phyloP scores from a whole-genome alignment of 2,329 filamentous ascomycete genomes.

The Phialemonium atrogriseum region DNA sequence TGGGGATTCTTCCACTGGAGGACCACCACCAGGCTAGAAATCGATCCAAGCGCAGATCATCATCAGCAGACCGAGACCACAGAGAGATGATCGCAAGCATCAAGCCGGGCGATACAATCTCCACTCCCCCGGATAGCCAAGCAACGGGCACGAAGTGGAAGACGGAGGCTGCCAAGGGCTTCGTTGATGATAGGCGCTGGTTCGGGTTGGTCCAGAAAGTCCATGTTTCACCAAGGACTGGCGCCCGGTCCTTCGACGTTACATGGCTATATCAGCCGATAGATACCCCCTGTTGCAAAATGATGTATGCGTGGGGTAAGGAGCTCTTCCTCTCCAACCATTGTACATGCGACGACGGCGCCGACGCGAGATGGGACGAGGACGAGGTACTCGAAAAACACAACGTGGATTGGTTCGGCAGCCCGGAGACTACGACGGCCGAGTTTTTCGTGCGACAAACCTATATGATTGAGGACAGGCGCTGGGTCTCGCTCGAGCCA shows the following conservation, averaged over 20 bases:
- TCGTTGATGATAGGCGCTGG: conserved; percentile 47
- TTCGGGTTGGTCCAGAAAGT: conserved; percentile 61
- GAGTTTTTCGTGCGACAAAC: conserved; percentile 65
- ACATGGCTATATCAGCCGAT: conserved; percentile 66
- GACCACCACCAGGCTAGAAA: not conserved
- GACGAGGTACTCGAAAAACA: conserved; percentile 51
- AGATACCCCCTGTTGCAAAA: conserved; percentile 61
- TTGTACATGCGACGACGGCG: conserved; percentile 54
- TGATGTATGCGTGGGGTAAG: conserved; percentile 60
- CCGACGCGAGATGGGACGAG: conserved; percentile 33
- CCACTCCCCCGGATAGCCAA: conserved; percentile 32
- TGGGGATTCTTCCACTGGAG: too few relatives aligned
- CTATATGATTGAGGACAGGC: conserved; percentile 50
- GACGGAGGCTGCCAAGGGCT: conserved; percentile 32
- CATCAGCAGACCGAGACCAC: conserved; percentile 4
- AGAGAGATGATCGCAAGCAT: conserved; percentile 23
- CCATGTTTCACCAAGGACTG: conserved; percentile 21
- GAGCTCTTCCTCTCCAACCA: conserved; percentile 72
- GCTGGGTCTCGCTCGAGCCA: conserved; percentile 51
- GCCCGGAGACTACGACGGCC: conserved; percentile 30
- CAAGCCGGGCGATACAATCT: conserved; percentile 39
- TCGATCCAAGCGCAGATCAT: conserved; percentile 13
- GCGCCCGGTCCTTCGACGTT: conserved; percentile 45
- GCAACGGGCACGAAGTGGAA: conserved; percentile 49
- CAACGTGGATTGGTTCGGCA: conserved; percentile 47